Evolutionary conservation across 306 rosid species (phyloP).

Genomic region (Gynostemma pentaphyllum): DNA sequence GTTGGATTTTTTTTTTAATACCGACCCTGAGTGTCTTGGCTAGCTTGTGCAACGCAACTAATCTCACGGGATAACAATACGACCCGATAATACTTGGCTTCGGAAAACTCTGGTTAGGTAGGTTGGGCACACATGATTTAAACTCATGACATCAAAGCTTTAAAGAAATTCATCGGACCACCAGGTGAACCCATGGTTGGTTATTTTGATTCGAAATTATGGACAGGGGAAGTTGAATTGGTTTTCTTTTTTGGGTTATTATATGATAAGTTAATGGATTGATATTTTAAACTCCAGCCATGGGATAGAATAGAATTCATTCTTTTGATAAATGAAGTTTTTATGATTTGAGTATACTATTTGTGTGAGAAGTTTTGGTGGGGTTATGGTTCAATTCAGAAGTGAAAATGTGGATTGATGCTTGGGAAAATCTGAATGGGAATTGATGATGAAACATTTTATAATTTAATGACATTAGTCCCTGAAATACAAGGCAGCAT

Average conservation of each 20-base stretch:
- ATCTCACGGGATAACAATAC: no score
- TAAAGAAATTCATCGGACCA: no score
- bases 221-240: not conserved
- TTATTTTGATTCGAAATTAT: not conserved
- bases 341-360: not conserved
- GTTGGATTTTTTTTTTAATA: not conserved
- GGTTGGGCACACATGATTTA: no score
- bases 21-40: no score
- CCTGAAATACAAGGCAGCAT: not conserved
- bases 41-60: no score
- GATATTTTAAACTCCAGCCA: not conserved
- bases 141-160: no score
- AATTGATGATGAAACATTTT: not conserved
- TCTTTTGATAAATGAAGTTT: not conserved
- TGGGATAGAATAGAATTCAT: not conserved
- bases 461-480: not conserved
- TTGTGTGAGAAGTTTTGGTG: not conserved
- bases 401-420: not conserved
- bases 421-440: not conserved
- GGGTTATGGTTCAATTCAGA: not conserved
- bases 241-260: not conserved
- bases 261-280: not conserved
- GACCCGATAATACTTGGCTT: no score
- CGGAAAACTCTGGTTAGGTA: no score
- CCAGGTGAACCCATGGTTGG: no score